A percentile compares a stretch with the other conserved stretches of the same genome.
Evolutionary conservation across 352 stramenopile species (phyloP).

Genomic region (Phytophthora quininea): DNA sequence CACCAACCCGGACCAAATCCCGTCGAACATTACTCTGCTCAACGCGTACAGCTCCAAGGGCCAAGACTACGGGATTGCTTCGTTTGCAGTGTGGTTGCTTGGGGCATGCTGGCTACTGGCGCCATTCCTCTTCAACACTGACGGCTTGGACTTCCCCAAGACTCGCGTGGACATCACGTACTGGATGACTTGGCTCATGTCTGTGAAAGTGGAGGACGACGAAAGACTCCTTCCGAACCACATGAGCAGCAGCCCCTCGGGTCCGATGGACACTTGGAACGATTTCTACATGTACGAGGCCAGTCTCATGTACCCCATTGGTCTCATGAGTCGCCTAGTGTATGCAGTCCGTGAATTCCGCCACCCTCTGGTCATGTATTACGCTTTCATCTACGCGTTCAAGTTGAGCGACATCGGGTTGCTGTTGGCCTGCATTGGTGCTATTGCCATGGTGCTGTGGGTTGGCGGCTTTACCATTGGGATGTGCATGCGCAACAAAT

Average conservation of each 20-base stretch:
- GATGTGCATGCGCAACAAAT: neutral
- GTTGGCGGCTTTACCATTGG: conserved; percentile 52
- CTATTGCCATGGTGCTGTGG: conserved; percentile 58
- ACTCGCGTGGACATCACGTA: conserved; percentile 80
- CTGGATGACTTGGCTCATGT: conserved; percentile 89
- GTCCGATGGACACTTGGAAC: conserved; percentile 73
- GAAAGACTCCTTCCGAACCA: conserved; percentile 44
- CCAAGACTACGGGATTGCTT: conserved; percentile 81
- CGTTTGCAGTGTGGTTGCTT: conserved; percentile 84
- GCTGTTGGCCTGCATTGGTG: conserved; percentile 54
- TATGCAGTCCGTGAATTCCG: conserved; percentile 84
- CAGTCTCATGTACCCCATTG: conserved; percentile 70
- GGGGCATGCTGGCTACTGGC: conserved; percentile 83
- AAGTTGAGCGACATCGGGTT: conserved; percentile 43
- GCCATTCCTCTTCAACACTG: conserved; percentile 90
- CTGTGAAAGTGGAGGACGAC: conserved; percentile 42
- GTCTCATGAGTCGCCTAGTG: conserved; percentile 66
- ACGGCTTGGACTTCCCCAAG: conserved; percentile 82
- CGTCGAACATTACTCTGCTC: conserved; percentile 71
- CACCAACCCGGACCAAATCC: conserved; percentile 50
- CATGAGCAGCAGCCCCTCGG: conserved; percentile 35
- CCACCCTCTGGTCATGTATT: conserved; percentile 82
- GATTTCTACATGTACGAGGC: conserved; percentile 76
- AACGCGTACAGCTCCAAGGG: conserved; percentile 57
- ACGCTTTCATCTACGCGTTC: conserved; percentile 80